phyloP scores from a whole-genome alignment of 2,329 filamentous ascomycete genomes.

The Phyllosticta citrichinensis region DNA sequence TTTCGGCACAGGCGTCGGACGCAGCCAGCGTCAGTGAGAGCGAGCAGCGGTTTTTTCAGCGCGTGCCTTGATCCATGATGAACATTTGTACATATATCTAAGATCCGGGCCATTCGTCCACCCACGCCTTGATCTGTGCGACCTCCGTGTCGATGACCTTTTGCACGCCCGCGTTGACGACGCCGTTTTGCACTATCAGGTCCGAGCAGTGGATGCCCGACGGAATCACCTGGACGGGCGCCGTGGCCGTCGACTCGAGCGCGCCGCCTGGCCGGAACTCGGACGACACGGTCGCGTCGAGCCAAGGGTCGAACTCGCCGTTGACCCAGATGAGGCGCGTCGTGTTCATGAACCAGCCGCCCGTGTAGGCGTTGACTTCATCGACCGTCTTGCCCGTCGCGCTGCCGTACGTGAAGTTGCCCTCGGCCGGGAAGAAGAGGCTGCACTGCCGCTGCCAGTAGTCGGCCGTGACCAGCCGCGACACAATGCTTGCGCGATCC shows the following conservation, averaged over 20 bases:
- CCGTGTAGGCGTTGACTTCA: slow-evolving; percentile 43
- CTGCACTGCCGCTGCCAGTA: slow-evolving; percentile 49
- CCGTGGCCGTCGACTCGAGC: slow-evolving; percentile 34
- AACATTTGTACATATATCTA: neutral
- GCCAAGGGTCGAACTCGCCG: slow-evolving; percentile 52
- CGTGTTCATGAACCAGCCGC: slow-evolving; percentile 46
- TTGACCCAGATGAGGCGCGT: slow-evolving; percentile 50
- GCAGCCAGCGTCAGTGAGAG: slow-evolving; percentile 4
- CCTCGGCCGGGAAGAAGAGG: slow-evolving; percentile 44
- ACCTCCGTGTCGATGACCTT: slow-evolving; percentile 42
- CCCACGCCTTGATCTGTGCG: slow-evolving; percentile 44
- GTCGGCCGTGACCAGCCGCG: slow-evolving; percentile 38
- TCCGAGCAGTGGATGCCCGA: slow-evolving; percentile 49
- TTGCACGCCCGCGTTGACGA: slow-evolving; percentile 38
- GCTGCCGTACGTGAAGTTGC: slow-evolving; percentile 41
- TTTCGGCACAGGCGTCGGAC: neutral
- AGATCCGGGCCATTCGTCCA: slow-evolving; percentile 32
- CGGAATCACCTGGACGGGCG: slow-evolving; percentile 45
- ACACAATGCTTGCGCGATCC: slow-evolving; percentile 38
- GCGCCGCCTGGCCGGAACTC: slow-evolving; percentile 46
- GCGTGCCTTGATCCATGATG: neutral
- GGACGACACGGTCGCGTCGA: slow-evolving; percentile 43
- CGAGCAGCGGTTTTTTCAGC: neutral
- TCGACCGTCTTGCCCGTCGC: slow-evolving; percentile 38
- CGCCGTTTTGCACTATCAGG: slow-evolving; percentile 37